These are phyloP conservation scores for Kodamaea suecica DNA, from an alignment of 1,139 yeast species.

Conservation along the genomic window DNA sequence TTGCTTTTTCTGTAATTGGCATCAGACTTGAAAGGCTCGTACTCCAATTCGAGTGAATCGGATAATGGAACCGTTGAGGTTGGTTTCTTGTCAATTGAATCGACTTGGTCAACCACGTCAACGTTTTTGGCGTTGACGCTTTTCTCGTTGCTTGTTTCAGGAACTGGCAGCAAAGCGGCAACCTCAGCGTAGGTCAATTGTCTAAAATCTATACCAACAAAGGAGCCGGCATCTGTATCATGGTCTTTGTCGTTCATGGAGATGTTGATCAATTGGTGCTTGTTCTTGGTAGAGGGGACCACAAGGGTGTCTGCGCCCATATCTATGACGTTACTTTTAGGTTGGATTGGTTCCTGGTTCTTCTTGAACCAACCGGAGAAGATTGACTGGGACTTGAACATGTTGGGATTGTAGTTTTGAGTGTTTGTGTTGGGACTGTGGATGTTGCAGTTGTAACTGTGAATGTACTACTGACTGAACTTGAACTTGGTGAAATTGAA, in stretches of 20 bases:
- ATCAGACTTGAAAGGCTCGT: conserved; percentile 11
- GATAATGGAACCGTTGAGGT: conserved; percentile 3
- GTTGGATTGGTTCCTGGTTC: conserved; percentile 2
- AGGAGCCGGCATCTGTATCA: conserved; percentile 25
- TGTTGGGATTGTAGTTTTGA: conserved; percentile 5
- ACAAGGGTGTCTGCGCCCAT: conserved; percentile 30
- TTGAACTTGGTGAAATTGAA: too few relatives aligned
- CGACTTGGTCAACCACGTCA: not conserved
- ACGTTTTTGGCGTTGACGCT: not conserved
- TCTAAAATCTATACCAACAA: conserved; percentile 36
- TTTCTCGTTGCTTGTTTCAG: conserved; percentile 12
- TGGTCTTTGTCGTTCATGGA: conserved; percentile 26
- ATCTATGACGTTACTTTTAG: conserved; percentile 12
- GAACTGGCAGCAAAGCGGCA: conserved; percentile 28
- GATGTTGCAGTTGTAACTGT: too few relatives aligned
- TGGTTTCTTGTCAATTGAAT: not conserved
- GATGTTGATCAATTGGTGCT: conserved; percentile 28
- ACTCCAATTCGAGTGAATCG: conserved; percentile 2
- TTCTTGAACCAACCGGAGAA: conserved; percentile 22
- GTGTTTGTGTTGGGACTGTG: not conserved
- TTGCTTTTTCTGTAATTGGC: conserved; percentile 12
- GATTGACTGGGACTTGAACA: conserved; percentile 20
- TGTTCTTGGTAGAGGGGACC: conserved; percentile 26
- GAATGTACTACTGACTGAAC: not conserved
- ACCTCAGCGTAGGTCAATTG: conserved; percentile 46